Evolutionary conservation across 129 eudicot species (phyloP), one percentile per base, ranked within the genome.

Genomic region (Artemisia annua): DNA sequence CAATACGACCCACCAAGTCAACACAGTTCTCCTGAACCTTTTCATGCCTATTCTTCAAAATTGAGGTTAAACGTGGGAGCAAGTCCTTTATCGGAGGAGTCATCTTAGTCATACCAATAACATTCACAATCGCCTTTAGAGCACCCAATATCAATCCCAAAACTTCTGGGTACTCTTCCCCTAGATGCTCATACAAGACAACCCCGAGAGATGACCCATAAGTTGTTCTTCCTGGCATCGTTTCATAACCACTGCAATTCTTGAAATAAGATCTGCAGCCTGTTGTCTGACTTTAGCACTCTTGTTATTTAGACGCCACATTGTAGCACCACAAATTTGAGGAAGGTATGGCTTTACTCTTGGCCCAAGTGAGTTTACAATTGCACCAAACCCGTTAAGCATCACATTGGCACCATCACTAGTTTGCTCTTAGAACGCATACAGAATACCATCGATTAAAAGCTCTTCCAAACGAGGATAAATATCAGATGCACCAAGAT

Each of bases 171-270:
- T 94, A 94, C 71, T 94, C 98, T 68, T 94, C 98, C 43, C 98
- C 97, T 61, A 94, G 63, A 76, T 94, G 90, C 79, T 94, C 98
- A 6, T 94, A 93, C 72, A 94, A 73, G 30, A 94, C 98, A 56
- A 94, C 97, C 70, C 98, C 98, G 9, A 94, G 9, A 94, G 97
- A 83, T 94, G 97, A 48, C 97, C 98, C 98, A 94, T 94, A 5
- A 90, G 82, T 55, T 94, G 97, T 78, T 94, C 97, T 81, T 94
- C 97, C 58, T 89, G 96, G 69, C 97, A 90, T 68, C 88, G 97
- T 66, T 90, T 94, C 99, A 90, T 90, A 26, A 94, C 97, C 46
- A 94, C 99, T 1, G 99, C 99, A 44, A 90, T 88, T 48, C 97
- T 85, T 22, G 97, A 90, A 48, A 87, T 90, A 15, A 90, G 81